Evolutionary conservation across 345 rosid species (phyloP).

Genomic region (Eucalyptus marginata): DNA sequence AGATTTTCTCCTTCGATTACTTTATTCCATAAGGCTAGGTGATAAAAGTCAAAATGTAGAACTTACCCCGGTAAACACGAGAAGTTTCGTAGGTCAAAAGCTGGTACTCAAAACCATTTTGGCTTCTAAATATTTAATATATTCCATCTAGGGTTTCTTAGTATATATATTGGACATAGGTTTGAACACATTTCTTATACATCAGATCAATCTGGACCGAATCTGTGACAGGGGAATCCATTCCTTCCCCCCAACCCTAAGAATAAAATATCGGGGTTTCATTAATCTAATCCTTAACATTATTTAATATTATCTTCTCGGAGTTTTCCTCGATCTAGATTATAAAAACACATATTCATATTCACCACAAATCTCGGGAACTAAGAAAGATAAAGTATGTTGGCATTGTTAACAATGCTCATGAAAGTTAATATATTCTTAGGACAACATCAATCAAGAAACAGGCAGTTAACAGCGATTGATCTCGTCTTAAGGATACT

Average conservation of each 20-base stretch:
- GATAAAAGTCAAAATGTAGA: background rate
- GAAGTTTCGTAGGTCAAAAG: background rate
- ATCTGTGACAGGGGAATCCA: background rate
- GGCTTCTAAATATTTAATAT: background rate
- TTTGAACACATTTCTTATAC: background rate
- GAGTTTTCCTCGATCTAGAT: background rate
- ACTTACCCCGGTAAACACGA: background rate
- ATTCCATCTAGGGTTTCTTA: background rate
- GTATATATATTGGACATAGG: background rate
- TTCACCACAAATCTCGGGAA: background rate
- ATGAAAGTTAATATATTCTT: background rate
- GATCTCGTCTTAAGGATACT: background rate
- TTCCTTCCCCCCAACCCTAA: background rate
- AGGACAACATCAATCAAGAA: background rate
- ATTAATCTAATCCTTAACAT: background rate
- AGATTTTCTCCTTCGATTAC: fast-evolving
- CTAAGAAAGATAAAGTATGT: background rate
- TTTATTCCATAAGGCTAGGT: fast-evolving
- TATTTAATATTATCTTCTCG: background rate
- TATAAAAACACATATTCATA: background rate
- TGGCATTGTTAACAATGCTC: background rate
- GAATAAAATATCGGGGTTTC: background rate
- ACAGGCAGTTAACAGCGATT: background rate
- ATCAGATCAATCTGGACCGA: background rate
- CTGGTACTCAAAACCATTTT: background rate